A percentile compares a stretch with the other conserved stretches of the same genome.
These are phyloP conservation scores for Heimioporus retisporus DNA, from an alignment of 1,284 basidiomycete genomes.

Conservation along the genomic window DNA sequence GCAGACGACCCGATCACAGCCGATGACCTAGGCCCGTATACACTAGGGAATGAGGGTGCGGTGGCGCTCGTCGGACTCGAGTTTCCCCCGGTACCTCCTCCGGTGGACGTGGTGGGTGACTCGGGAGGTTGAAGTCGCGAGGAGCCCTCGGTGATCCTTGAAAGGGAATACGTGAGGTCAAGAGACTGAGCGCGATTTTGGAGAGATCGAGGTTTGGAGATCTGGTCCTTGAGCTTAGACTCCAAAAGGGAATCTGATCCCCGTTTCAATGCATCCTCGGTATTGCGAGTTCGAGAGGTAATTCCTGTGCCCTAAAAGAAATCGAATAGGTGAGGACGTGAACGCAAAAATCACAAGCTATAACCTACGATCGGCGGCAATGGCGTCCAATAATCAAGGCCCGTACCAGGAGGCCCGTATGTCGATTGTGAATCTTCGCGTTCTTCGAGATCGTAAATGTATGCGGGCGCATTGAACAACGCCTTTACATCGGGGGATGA, in stretches of 20 bases:
- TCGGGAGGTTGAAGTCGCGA: conserved; percentile 72
- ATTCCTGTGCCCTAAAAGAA: conserved; percentile 68
- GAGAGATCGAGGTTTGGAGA: conserved; percentile 78
- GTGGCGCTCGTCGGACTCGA: conserved; percentile 80
- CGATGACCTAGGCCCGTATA: conserved; percentile 72
- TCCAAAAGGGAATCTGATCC: conserved; percentile 92
- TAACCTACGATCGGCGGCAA: conserved; percentile 77
- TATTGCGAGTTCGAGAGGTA: conserved; percentile 69
- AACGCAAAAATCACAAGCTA: conserved; percentile 24
- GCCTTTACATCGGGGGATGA: conserved; percentile 97
- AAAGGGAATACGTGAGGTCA: conserved; percentile 81
- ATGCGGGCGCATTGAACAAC: conserved; percentile 86
- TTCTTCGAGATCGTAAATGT: conserved; percentile 81
- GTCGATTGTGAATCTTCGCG: conserved; percentile 69
- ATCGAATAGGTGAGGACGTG: conserved; percentile 26
- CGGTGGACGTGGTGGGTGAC: conserved; percentile 81
- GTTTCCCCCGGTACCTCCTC: conserved; percentile 70
- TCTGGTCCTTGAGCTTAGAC: conserved; percentile 84
- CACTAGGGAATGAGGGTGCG: conserved; percentile 84
- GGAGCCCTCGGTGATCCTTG: conserved; percentile 77
- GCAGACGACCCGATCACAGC: conserved; percentile 58
- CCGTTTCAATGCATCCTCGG: conserved; percentile 83
- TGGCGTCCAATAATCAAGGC: conserved; percentile 79
- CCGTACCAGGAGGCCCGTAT: conserved; percentile 58
- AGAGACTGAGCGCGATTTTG: conserved; percentile 86